Base-by-base conservation (phyloP, 2,329 filamentous ascomycete genomes). In the Cryphonectria radicalis region DNA sequence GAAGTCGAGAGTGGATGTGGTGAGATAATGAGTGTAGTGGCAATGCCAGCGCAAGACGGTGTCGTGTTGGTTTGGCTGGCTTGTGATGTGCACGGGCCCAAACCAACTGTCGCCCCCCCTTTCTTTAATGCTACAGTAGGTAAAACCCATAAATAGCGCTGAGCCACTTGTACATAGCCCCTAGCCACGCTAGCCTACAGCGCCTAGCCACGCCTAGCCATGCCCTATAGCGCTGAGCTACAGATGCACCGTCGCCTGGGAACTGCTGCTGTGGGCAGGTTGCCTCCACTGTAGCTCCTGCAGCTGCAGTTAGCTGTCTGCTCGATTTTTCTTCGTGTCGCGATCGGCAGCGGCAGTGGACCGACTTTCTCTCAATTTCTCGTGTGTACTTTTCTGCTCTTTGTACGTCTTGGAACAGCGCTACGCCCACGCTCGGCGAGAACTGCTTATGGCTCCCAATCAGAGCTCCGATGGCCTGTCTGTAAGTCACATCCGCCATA, bases 401-500 rank as follows among this genome's bases (percentile, higher is more conserved):
- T 14, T 59, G 13, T 32, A 35, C 25, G 11, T 19, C 4, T 8
- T 59, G 25, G 55, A 35, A 32, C 28, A 63, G 57, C 65, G 57
- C 63, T 42, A 66, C 60, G 40, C 59, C 43, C 55, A 57, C 53
- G 63, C 60, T 37, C 50, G 53, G 25, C 55, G 68, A 62, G 57
- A 68, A 72, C 66, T 75, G 73, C 73, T 74, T 75, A 83, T 83
- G 81, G 78, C 79, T 74, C 76, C 78, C 71, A 78, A 77, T 67
- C 72, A 77, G 71, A 77, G 76, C 72, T 75, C 77, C 60, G 75
- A 74, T 67, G 77, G 76, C 76, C 74, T 73, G 55, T 74, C 76
- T 60, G 81, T 82, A 72, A 75, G 79, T 72, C 7, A 35, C 67
- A 43, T 59, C 77, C 74, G 72, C 70, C 67, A 40, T 73, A 70